Evolutionary conservation across 768 basidiomycete species (phyloP), one percentile per base, ranked within the genome.

Genomic region (Pleurotus giganteus): DNA sequence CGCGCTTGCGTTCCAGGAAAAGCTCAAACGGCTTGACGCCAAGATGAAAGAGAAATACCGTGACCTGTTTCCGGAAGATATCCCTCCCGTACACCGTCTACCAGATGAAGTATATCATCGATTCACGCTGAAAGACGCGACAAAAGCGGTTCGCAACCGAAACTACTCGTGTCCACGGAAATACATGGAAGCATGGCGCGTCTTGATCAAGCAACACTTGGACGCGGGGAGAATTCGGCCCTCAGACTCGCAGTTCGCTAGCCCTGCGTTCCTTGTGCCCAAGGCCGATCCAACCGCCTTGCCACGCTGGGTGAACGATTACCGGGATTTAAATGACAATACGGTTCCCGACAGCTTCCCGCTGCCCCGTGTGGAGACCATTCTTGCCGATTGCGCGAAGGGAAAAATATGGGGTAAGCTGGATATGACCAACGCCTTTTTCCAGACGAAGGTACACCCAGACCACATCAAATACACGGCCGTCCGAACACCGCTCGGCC

Each of bases 401-500:
- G 74, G 74, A 0, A 67, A 64, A n/a, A 59, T 74, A 0, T 78
- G 66, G 54, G 68, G 39, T 2, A 41, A 41, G 39, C 12, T 41
- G 2, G n/a, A 41, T 4, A 41, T 47, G 45, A 47, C 24, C 3
- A 47, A 47, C 26, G 24, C 45, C 2, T 47, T 47, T 27, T 47
- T 47, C 4, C 45, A 47, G 6, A 47, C 45, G 1, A 47, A 31
- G 21, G 29, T 47, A 8, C 45, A 47, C 17, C 45, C 65, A 0
- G 55, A 65, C 15, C 57, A 67, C 21, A 53, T 65, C 2, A 59
- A 62, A 7, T 60, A 60, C 23, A 77, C 74, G 0, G 75, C 74
- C 0, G 71, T 78, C 0, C 58, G 58, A 0, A 79, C 74, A 0
- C 75, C 69, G 0, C 70, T 70, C 21, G 73, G 78, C 0, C 54